Evolutionary conservation across 1,284 basidiomycete genomes (phyloP), one percentile per base, ranked within the genome.

Genomic region (Tetrapyrgos nigripes): DNA sequence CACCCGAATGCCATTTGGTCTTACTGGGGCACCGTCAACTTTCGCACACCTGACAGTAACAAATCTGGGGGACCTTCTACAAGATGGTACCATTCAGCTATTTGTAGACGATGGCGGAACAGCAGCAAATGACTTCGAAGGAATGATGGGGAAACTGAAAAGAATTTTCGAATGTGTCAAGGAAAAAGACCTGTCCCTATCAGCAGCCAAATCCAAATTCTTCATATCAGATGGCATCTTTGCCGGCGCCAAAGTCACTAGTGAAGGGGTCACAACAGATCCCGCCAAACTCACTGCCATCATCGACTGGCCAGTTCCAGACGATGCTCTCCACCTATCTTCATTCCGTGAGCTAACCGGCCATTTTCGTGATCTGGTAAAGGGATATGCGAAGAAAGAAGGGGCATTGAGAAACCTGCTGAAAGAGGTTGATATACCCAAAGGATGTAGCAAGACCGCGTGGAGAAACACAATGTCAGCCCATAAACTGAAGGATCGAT

Each of bases 81-180:
- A 62, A 2, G 57, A 65, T 4, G 65, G 59, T 1, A 59, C 61
- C 1, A 64, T 75, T 33, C 72, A 75, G 44, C 62, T 73, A 3
- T 73, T 77, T 51, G 72, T 76, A 0, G 74, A 78, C 47, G 71
- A 78, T 50, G 67, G 73, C 0, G 71, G 64, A 0, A 44, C 63
- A 1, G 67, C 68, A 14, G n/a, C n/a, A n/a, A n/a, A n/a, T n/a
- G n/a, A n/a, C n/a, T n/a, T n/a, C n/a, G n/a, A n/a, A n/a, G n/a
- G 68, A 51, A 62, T 62, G 47, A 48, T 75, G 27, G 37, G 4
- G 1, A 68, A 68, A 2, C 40, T 76, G 10, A 28, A 56, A 4
- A 14, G 26, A 0, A 59, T 76, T 8, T 60, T 76, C 10, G 29
- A 52, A 0, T 48, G 69, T 0, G 58, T 71, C 0, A 57, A 69